Percentiles rank a stretch among this genome's conserved stretches.
phyloP scores from a whole-genome alignment of 768 basidiomycete genomes.

The Tephrocybe sp. region DNA sequence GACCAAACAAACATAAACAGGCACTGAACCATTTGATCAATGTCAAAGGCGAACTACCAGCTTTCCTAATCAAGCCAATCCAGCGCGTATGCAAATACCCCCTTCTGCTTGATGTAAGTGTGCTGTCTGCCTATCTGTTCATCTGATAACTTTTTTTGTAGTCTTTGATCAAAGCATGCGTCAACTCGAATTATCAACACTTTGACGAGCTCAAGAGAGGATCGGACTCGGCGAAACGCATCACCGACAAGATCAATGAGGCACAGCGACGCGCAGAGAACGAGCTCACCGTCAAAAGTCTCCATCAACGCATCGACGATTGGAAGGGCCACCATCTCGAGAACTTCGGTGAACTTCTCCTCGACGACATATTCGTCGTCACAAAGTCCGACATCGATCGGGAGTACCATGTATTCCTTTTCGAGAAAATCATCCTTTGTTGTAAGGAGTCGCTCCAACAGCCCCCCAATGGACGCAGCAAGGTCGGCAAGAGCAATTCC shows the following conservation, averaged over 20 bases:
- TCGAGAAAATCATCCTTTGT: slow-evolving; percentile 98
- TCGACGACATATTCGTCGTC: slow-evolving; percentile 95
- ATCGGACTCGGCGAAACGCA: slow-evolving; percentile 84
- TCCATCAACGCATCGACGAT: slow-evolving; percentile 87
- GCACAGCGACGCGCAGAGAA: slow-evolving; percentile 92
- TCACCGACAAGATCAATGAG: slow-evolving; percentile 96
- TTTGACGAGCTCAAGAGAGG: slow-evolving; percentile 84
- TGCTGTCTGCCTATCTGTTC: slow-evolving; percentile 7
- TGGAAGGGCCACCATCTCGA: slow-evolving; percentile 98
- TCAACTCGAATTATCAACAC: slow-evolving; percentile 60
- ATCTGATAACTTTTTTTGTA: slow-evolving; percentile 25
- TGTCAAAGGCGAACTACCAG: slow-evolving; percentile 88
- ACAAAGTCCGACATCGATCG: slow-evolving; percentile 96
- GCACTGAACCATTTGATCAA: slow-evolving; percentile 83
- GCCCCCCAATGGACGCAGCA: slow-evolving; percentile 60
- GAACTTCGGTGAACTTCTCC: slow-evolving; percentile 90
- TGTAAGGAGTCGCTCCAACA: slow-evolving; percentile 85
- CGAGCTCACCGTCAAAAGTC: slow-evolving; percentile 82
- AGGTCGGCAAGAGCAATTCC: slow-evolving; percentile 81
- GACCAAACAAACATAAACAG: slow-evolving; percentile 51
- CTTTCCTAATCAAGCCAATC: slow-evolving; percentile 97
- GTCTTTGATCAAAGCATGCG: slow-evolving; percentile 77
- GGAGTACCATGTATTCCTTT: slow-evolving; percentile 98
- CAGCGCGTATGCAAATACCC: slow-evolving; percentile 99
- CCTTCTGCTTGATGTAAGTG: slow-evolving; percentile 82